Evolutionary conservation across 306 rosid genomes (phyloP), one percentile per base, ranked within the genome.

Genomic region (Chamaecrista fasciculata): DNA sequence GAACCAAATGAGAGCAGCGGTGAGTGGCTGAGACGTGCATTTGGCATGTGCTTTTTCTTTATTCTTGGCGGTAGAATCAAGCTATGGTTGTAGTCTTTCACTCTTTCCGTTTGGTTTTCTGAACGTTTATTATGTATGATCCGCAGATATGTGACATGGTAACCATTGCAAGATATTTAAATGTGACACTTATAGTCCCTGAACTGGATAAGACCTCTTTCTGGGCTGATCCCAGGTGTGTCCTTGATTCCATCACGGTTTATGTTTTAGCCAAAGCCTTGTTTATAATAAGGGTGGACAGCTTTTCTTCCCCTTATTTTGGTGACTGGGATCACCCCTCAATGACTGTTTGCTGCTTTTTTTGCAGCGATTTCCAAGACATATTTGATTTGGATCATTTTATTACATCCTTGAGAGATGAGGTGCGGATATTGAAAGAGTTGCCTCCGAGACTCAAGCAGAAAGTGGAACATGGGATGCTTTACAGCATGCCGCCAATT

Each of bases 1-100:
- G 56, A 92, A 92, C 76, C 98, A 92, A 83, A 92, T 92, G 98
- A 86, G 98, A 78, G 86, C 96, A 16, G 98, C 98, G 82, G 98
- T 92, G 73, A 81, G 96, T 87, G 77, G 75, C 69, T 67, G 24
- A 63, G 3, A 23, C 66, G 24, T 59, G 62, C 2, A 4, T 12
- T 50, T 80, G 36, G 6, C 3, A 8, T 46, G 47, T 66, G 42
- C 11, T 21, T 40, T 55, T 69, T 33, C 11, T 16, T 18, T 18
- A 25, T 8, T 37, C 53, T 34, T 42, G 20, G 20, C 24, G 26
- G 37, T 60, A 57, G 18, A 8, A 62, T 15, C 62, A 19, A 15
- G 43, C 42, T 8, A 10, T 74, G 67, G 9, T 69, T 24, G 60
- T 31, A 11, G 66, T 31, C 2, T 49, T 5, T 24, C 29, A 50